Evolutionary conservation across 2,329 filamentous ascomycete species (phyloP).

Genomic region (Hyphodiscus sp.): DNA sequence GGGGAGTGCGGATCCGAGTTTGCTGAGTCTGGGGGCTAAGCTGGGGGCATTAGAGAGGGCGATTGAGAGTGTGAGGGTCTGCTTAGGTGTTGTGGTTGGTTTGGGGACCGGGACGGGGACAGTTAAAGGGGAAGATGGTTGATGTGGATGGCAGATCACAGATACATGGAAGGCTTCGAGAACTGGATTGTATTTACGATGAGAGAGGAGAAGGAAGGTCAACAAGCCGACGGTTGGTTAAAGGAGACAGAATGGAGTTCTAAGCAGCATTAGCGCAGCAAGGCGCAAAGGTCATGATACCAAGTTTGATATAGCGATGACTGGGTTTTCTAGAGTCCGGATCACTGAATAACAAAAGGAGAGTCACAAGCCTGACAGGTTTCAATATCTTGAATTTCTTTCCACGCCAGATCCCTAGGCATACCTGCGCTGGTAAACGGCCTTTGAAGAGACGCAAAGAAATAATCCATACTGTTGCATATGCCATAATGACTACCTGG

Average conservation of each 20-base stretch:
- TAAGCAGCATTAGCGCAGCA: too few species aligned
- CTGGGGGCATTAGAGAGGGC: constrained; percentile 70
- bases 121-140: background rate
- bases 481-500: background rate
- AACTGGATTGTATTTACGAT: too few species aligned
- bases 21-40: constrained; percentile 80
- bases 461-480: background rate
- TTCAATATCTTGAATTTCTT: background rate
- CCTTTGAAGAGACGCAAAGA: background rate
- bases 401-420: background rate
- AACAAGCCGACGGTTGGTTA: too few species aligned
- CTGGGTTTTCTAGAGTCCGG: too few species aligned
- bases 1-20: constrained; percentile 65
- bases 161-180: background rate
- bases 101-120: background rate
- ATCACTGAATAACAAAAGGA: too few species aligned
- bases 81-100: constrained; percentile 73
- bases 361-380: background rate
- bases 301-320: too few species aligned
- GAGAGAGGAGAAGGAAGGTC: too few species aligned
- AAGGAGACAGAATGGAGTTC: too few species aligned
- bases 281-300: too few species aligned
- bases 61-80: constrained; percentile 61
- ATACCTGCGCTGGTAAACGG: background rate
- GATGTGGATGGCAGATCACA: background rate